phyloP scores from a whole-genome alignment of 2,329 filamentous ascomycete species.

The Sporothrix sp. region DNA sequence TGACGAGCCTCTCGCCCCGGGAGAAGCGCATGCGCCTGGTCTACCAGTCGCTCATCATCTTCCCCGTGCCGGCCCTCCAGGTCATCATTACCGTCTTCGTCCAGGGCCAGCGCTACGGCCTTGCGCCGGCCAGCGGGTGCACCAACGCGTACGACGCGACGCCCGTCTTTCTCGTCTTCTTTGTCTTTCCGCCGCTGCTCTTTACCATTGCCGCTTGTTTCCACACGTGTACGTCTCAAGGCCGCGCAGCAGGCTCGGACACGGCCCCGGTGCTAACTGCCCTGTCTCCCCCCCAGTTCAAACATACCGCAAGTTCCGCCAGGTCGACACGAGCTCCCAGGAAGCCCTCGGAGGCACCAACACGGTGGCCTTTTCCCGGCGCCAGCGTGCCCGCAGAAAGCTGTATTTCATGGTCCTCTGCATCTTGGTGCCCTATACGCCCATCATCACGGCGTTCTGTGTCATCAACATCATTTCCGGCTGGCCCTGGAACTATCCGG shows the following conservation, averaged over 20 bases:
- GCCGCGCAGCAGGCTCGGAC: no score
- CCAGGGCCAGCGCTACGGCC: constrained; percentile 37
- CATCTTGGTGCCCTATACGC: constrained; percentile 43
- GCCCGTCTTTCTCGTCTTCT: constrained; percentile 41
- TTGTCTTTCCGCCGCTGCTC: constrained; percentile 35
- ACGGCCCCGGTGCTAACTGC: no score
- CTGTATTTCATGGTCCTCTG: constrained; percentile 47
- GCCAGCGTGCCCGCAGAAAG: constrained; percentile 39
- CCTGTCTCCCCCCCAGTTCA: constrained; percentile 35
- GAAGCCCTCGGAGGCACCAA: constrained; percentile 32
- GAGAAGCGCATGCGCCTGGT: constrained; percentile 36
- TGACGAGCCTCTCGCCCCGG: constrained; percentile 28
- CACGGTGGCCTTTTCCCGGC: constrained; percentile 29
- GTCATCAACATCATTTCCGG: constrained; percentile 31
- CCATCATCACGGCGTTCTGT: constrained; percentile 34
- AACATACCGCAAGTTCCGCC: constrained; percentile 38
- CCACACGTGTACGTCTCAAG: constrained; percentile 30
- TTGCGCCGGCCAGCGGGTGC: constrained; percentile 44
- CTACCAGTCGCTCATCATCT: constrained; percentile 44
- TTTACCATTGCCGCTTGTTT: constrained; percentile 35
- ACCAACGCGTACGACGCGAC: constrained; percentile 32
- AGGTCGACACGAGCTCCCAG: constrained; percentile 33
- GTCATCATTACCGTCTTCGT: constrained; percentile 38
- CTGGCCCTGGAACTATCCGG: constrained; percentile 25
- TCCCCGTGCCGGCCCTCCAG: constrained; percentile 43